phyloP scores from a whole-genome alignment of 306 rosid genomes.

The Cucurbita argyrosperma region DNA sequence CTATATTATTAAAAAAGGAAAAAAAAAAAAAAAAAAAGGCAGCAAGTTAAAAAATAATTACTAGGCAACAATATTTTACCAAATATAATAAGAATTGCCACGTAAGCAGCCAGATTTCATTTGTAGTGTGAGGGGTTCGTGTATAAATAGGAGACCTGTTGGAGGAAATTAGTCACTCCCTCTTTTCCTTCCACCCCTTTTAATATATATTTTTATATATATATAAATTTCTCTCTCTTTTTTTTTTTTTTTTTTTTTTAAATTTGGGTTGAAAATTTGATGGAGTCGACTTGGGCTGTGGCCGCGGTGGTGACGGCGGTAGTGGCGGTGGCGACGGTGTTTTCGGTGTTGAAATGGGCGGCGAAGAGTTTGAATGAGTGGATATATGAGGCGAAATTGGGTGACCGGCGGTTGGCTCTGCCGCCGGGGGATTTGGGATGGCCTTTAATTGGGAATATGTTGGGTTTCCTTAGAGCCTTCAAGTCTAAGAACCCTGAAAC shows the following conservation, averaged over 20 bases:
- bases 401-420: slow-evolving; percentile 8
- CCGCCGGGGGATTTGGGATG: slow-evolving; percentile 43
- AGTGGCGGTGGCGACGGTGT: not conserved
- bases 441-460: slow-evolving; percentile 33
- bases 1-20: not conserved
- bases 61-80: not conserved
- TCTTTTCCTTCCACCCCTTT: not conserved
- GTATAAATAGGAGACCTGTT: not conserved
- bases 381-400: slow-evolving; percentile 19
- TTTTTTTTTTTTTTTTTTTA: not conserved
- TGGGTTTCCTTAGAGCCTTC: slow-evolving; percentile 17
- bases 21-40: not conserved
- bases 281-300: not conserved
- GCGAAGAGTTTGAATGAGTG: slow-evolving; percentile 36
- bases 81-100: not conserved
- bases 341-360: slow-evolving; percentile 15
- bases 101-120: not conserved
- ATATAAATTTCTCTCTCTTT: not conserved
- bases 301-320: slow-evolving; percentile 8
- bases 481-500: slow-evolving; percentile 20
- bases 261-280: not conserved
- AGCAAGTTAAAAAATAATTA: not conserved
- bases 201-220: not conserved
- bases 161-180: not conserved
- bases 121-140: not conserved